Base-by-base conservation (phyloP, 805 yeast genomes). In the Yarrowia osloensis region DNA sequence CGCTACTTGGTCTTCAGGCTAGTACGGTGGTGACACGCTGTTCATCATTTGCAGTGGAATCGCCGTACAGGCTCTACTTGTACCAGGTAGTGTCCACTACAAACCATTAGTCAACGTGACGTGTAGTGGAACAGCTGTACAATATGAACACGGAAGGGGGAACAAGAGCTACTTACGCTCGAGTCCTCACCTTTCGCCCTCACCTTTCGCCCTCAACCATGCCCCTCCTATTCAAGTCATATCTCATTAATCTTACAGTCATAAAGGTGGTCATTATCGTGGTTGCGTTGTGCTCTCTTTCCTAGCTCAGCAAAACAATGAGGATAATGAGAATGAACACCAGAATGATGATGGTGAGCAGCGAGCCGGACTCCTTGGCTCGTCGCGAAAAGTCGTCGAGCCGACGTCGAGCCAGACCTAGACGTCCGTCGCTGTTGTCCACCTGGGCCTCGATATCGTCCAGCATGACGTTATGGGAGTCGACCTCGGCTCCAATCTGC, bases 401-500 rank as follows among this genome's bases (percentile, higher is more conserved):
- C 4, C 79, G 74, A 55, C 71, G 69, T 28, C 74, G 71, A 11
- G 82, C 81, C 15, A 71, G 68, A 47, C 70, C 73, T 17, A 80
- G 71, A 19, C 81, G 71, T 39, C 69, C 63, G 28, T 74, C 77
- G 12, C 78, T 71, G 29, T 75, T 68, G 68, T 79, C 81, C 24
- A 77, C 76, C 55, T 77, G 72, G 19, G 74, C 70, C 62, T 80
- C 82, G 15, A 80, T 75, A 26, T 78, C 80, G 55, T 74, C 77
- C 35, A 80, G 70, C 49, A 78, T 70, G 49, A 75, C 76, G 42
- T 77, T 69, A 50, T 80, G 82, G 54, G 70, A 67, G 46, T 70
- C 75, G 46, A 80, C 73, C 70, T 80, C 82, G 24, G 72, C 71
- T 66, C 79, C 78, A 44, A 80, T 79, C 40, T 77, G 76, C 26